Evolutionary conservation across 1,284 basidiomycete genomes (phyloP).

Genomic region (Vanrija sp.): DNA sequence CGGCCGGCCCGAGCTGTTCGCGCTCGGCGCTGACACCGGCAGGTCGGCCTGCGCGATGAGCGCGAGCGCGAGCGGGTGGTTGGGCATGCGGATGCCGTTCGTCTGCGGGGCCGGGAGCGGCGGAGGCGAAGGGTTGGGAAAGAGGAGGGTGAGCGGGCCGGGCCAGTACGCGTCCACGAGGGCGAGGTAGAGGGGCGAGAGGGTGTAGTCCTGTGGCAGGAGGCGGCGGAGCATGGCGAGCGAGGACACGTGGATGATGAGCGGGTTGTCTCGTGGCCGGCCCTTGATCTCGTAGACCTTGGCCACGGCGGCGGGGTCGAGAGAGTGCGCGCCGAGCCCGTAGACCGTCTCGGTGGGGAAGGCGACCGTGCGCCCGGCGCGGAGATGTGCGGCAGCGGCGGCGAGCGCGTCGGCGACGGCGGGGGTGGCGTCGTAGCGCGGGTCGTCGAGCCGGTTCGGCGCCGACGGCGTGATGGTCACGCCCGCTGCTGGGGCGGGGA

Average conservation of each 20-base stretch:
- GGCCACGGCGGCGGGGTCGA: constrained; percentile 60
- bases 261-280: constrained; percentile 89
- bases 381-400: constrained; percentile 36
- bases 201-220: constrained; percentile 60
- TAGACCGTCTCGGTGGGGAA: constrained; percentile 99
- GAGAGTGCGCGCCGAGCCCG: constrained; percentile 84
- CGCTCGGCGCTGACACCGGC: constrained; percentile 91
- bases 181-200: constrained; percentile 62
- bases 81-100: constrained; percentile 90
- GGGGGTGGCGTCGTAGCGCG: constrained; percentile 24
- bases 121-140: constrained; percentile 60
- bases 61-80: constrained; percentile 85
- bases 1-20: constrained; percentile 90
- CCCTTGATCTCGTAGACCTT: constrained; percentile 88
- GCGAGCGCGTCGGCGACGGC: constrained; percentile 27
- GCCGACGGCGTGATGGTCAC: constrained; percentile 6
- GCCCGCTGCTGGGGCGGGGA: constrained; percentile 12
- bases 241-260: constrained; percentile 95
- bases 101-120: constrained; percentile 55
- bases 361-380: constrained; percentile 57
- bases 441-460: constrained; percentile 32
- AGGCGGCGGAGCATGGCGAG: constrained; percentile 70
- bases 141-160: constrained; percentile 85
- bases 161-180: constrained; percentile 91
- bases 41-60: constrained; percentile 71